Percentiles rank a stretch among this genome's conserved stretches.
Conservation (phyloP, 2,329 filamentous ascomycete species). For the Neopestalotiopsis clavispora region DNA sequence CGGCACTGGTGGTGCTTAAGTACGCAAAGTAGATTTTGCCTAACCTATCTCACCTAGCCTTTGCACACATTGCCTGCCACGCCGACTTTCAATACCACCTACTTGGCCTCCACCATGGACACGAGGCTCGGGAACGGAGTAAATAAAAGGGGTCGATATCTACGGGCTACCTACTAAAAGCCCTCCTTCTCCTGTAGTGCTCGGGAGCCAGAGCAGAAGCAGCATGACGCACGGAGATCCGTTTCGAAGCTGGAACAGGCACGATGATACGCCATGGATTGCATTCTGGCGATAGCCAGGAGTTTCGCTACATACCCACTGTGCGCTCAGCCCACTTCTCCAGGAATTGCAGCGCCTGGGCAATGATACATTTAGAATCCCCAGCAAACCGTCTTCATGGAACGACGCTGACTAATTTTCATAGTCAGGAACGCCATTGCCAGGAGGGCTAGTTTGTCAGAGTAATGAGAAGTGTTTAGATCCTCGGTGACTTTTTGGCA, state of each 20-base stretch:
- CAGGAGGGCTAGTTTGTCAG: background rate
- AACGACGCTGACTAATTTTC: background rate
- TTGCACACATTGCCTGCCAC: too few species aligned
- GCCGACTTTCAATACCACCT: background rate
- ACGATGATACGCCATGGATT: background rate
- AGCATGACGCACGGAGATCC: background rate
- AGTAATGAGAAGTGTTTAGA: background rate
- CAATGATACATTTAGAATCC: too few species aligned
- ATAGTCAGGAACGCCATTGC: too few species aligned
- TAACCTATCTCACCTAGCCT: background rate
- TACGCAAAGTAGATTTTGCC: background rate
- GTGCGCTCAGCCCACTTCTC: too few species aligned
- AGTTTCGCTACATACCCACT: too few species aligned
- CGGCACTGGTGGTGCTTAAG: background rate
- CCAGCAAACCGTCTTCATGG: too few species aligned
- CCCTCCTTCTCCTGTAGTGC: background rate
- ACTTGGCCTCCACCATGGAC: background rate
- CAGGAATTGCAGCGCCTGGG: too few species aligned
- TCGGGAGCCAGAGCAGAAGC: background rate
- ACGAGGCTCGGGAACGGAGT: background rate
- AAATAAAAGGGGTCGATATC: background rate
- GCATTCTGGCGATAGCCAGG: background rate
- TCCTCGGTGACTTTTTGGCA: background rate
- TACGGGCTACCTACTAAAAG: background rate
- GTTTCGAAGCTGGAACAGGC: background rate